These are phyloP conservation scores for Calocera viscosa DNA, from an alignment of 768 basidiomycete species.

Conservation along the genomic window DNA sequence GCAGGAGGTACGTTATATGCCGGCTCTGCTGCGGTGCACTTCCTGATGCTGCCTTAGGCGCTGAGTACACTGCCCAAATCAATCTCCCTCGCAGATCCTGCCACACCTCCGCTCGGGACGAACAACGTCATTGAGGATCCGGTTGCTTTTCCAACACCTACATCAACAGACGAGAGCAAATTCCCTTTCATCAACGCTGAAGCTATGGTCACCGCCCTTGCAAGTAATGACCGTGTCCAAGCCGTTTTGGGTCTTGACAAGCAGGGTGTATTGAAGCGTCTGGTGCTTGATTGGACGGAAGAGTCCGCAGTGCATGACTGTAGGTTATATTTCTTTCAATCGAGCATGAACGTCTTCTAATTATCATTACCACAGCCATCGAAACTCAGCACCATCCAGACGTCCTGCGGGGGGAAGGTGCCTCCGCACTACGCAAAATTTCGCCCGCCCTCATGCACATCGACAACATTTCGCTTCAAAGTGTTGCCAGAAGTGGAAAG, in stretches of 20 bases:
- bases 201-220: conserved; percentile 44
- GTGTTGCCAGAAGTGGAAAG: conserved; percentile 61
- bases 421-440: conserved; percentile 64
- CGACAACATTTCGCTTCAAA: conserved; percentile 79
- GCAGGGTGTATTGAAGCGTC: conserved; percentile 40
- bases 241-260: conserved; percentile 53
- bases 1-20: conserved; percentile 37
- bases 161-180: conserved; percentile 18
- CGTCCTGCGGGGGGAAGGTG: conserved; percentile 48
- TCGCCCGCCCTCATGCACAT: conserved; percentile 82
- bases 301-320: conserved; percentile 64
- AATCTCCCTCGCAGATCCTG: conserved; percentile 30
- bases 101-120: conserved; percentile 29
- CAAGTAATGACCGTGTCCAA: conserved; percentile 42
- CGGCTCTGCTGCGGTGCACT: neutral
- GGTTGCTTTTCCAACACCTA: conserved; percentile 29
- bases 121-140: conserved; percentile 38
- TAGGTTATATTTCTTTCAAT: conserved; percentile 32
- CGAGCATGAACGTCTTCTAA: conserved; percentile 10
- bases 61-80: conserved; percentile 33
- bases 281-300: conserved; percentile 56
- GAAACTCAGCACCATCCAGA: conserved; percentile 46
- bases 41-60: conserved; percentile 28
- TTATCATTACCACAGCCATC: conserved; percentile 33
- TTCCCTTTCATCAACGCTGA: conserved; percentile 40